These are phyloP conservation scores for Tetragonia tetragonoides DNA, from an alignment of 148 eudicot genomes.

Conservation along the genomic window DNA sequence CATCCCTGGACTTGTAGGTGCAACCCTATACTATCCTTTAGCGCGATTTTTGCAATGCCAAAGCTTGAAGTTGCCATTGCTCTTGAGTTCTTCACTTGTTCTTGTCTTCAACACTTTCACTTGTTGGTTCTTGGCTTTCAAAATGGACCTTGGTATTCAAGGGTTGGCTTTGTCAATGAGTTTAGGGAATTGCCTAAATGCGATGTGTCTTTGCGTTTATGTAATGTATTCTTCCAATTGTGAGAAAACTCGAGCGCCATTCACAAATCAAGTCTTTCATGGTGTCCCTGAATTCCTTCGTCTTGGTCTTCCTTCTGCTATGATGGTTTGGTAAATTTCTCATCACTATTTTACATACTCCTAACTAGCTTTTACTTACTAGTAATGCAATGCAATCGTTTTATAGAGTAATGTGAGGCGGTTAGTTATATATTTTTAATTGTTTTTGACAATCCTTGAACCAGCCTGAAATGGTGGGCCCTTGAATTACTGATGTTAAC, in stretches of 20 bases:
- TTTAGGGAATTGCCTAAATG: slow-evolving; percentile 39
- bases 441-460: neutral
- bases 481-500: slow-evolving; percentile 39
- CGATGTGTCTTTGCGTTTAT: slow-evolving; percentile 35
- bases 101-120: slow-evolving; percentile 31
- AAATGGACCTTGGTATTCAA: slow-evolving; percentile 28
- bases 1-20: slow-evolving; percentile 40
- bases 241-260: slow-evolving; percentile 31
- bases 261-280: slow-evolving; percentile 29
- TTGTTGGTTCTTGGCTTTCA: slow-evolving; percentile 41
- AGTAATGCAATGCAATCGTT: too few relatives aligned
- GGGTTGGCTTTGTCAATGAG: slow-evolving; percentile 44
- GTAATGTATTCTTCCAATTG: slow-evolving; percentile 36
- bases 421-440: neutral
- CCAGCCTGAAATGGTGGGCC: slow-evolving; percentile 54
- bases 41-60: slow-evolving; percentile 44
- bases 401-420: too few relatives aligned
- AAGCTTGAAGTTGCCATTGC: slow-evolving; percentile 39
- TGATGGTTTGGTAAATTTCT: slow-evolving; percentile 48
- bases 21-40: slow-evolving; percentile 37
- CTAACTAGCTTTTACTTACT: too few relatives aligned
- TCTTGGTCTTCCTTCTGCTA: slow-evolving; percentile 45
- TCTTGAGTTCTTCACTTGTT: slow-evolving; percentile 25
- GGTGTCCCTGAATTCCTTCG: slow-evolving; percentile 34
- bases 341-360: too few relatives aligned